phyloP scores from a whole-genome alignment of 768 basidiomycete genomes.

The Hydnomerulius pinastri region DNA sequence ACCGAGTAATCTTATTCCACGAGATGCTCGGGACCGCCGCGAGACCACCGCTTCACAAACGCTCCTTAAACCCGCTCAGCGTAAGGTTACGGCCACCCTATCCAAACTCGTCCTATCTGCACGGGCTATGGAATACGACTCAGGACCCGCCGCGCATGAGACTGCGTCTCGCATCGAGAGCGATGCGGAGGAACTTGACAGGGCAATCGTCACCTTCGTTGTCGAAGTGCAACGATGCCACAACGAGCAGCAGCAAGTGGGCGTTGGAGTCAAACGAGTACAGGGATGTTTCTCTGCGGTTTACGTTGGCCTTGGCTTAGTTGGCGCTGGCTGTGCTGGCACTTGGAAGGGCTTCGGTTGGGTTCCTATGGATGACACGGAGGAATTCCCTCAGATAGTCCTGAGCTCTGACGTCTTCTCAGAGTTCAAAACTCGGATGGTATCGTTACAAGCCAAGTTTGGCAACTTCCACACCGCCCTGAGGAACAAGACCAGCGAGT shows the following conservation, averaged over 20 bases:
- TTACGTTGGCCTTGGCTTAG: constrained; percentile 74
- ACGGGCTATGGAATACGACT: constrained; percentile 86
- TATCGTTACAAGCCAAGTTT: constrained; percentile 53
- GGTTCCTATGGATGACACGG: constrained; percentile 55
- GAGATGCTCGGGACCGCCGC: constrained; percentile 46
- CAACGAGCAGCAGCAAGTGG: constrained; percentile 26
- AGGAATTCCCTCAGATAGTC: constrained; percentile 45
- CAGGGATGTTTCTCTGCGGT: constrained; percentile 60
- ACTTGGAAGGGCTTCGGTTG: constrained; percentile 88
- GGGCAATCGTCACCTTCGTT: constrained; percentile 68
- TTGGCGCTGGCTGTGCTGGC: constrained; percentile 76
- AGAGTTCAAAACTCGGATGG: constrained; percentile 51
- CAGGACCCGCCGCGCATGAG: constrained; percentile 59
- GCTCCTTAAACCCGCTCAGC: constrained; percentile 75
- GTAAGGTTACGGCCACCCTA: constrained; percentile 86
- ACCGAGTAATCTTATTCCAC: constrained; percentile 53
- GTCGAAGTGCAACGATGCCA: constrained; percentile 67
- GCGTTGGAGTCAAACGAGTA: constrained; percentile 49
- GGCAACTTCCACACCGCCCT: constrained; percentile 29
- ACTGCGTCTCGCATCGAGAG: constrained; percentile 71
- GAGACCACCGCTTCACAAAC: constrained; percentile 50
- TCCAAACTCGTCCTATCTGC: constrained; percentile 88
- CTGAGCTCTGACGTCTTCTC: constrained; percentile 54
- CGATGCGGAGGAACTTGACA: constrained; percentile 75
- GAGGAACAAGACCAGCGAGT: constrained; percentile 20